Conservation (phyloP, 768 basidiomycete species). For the Pisolithus orientalis region DNA sequence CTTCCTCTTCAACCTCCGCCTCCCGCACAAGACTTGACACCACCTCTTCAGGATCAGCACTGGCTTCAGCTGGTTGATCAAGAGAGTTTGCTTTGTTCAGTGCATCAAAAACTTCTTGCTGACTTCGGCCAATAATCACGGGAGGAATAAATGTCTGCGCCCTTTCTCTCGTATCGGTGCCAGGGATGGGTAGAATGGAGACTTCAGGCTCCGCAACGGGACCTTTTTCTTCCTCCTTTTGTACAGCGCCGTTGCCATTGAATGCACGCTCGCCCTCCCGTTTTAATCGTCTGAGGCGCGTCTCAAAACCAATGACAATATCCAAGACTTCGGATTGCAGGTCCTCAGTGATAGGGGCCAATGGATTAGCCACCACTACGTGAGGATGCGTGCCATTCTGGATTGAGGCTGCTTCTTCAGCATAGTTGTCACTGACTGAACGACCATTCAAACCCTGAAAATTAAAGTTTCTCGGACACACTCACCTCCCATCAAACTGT, state of each 20-base stretch:
- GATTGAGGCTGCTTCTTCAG: constrained; percentile 36
- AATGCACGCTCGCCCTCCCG: constrained; percentile 36
- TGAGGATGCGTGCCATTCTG: constrained; percentile 52
- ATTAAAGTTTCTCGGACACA: constrained; percentile 11
- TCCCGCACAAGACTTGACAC: constrained; percentile 14
- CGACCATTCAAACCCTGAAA: constrained; percentile 6
- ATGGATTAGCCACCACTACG: constrained; percentile 41
- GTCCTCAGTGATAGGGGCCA: constrained; percentile 44
- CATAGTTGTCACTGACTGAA: constrained; percentile 49
- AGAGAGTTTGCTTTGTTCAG: constrained; percentile 26
- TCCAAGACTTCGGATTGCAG: constrained; percentile 58
- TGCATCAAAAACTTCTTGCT: constrained; percentile 46
- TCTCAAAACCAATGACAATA: constrained; percentile 54
- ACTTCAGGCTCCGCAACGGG: constrained; percentile 21
- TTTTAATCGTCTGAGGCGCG: constrained; percentile 44
- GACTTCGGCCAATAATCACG: constrained; percentile 46
- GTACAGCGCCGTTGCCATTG: constrained; percentile 15
- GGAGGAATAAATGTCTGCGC: constrained; percentile 24
- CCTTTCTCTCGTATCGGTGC: constrained; percentile 11
- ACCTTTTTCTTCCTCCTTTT: constrained; percentile 24
- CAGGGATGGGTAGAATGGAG: constrained; percentile 38
- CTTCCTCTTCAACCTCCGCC: constrained; percentile 8
- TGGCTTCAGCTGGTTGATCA: constrained; percentile 4
- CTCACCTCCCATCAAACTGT: constrained; percentile 57
- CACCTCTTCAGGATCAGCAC: constrained; percentile 17